Percentiles rank a stretch among this genome's conserved stretches.
These are phyloP conservation scores for Hevea brasiliensis DNA, from an alignment of 345 rosid species.

Conservation along the genomic window DNA sequence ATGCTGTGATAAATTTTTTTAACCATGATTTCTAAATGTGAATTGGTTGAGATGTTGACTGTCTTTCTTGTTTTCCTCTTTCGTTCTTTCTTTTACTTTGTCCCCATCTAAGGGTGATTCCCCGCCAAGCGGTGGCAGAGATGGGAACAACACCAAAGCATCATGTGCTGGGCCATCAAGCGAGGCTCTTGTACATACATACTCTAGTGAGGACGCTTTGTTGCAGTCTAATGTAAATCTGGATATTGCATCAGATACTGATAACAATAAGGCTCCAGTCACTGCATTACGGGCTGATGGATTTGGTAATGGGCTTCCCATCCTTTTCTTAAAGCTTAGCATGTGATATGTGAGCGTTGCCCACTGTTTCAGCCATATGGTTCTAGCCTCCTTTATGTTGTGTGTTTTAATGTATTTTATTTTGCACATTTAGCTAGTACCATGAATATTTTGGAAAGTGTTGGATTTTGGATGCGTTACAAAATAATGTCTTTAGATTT, in stretches of 20 bases:
- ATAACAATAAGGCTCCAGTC: neutral
- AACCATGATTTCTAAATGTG: neutral
- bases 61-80: neutral
- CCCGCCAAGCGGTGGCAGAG: neutral
- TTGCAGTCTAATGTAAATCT: neutral
- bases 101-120: neutral
- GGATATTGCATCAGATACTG: neutral
- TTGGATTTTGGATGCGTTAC: too few relatives aligned
- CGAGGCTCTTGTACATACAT: neutral
- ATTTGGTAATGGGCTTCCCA: slow-evolving; percentile 21
- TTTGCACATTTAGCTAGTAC: neutral
- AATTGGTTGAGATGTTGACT: neutral
- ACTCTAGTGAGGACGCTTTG: neutral
- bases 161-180: slow-evolving; percentile 17
- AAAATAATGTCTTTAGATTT: neutral
- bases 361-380: slow-evolving; percentile 7
- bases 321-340: neutral
- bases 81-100: neutral
- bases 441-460: neutral
- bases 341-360: neutral
- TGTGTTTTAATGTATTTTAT: neutral
- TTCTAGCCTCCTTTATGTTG: neutral
- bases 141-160: neutral
- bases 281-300: neutral
- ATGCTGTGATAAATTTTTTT: neutral